Evolutionary conservation across 306 rosid species (phyloP), one percentile per base, ranked within the genome.

Genomic region (Quercus suber): DNA sequence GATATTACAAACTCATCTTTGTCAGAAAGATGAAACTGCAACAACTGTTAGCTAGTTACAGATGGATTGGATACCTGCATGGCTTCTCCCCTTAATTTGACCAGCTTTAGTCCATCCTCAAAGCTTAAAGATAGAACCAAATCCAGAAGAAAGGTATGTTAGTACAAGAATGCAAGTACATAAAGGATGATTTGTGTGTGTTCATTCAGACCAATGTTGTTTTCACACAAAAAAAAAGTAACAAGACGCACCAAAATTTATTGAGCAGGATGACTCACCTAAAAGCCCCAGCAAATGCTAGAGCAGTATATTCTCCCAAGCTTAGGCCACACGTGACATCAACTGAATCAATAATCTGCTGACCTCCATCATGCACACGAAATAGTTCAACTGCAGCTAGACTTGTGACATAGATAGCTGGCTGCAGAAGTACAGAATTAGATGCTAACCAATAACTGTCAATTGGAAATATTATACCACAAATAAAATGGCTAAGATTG

Each of bases 281-380:
- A 80, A 95, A 91, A 71, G 97, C 94, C 81, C 92, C 97, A 77
- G 98, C 89, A 91, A 91, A 95, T 77, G 97, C 94, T 35, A 95
- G 86, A 79, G 99, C 99, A 70, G 99, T 92, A 70, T 95, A 95
- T 81, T 95, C 99, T 87, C 99, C 99, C 80, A 95, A 82, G 81
- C 99, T 95, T 64, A 95, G 88, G 85, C 98, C 99, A 74, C 99
- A 91, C 5, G 99, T 89, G 67, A 93, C 99, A 83, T 95, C 99
- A 75, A 95, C 96, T 35, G 91, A 90, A 61, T 93, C 98, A 83
- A 95, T 91, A 78, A 95, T 93, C 83, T 89, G 90, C 84, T 90
- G 96, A 43, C 98, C 99, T 78, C 97, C 99, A 61, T 95, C 93
- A 13, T 91, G 89, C 4, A 82, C 87, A 76, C 97, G 94, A 72